phyloP scores from a whole-genome alignment of 2,329 filamentous ascomycete genomes.

The Penicillium sp. region DNA sequence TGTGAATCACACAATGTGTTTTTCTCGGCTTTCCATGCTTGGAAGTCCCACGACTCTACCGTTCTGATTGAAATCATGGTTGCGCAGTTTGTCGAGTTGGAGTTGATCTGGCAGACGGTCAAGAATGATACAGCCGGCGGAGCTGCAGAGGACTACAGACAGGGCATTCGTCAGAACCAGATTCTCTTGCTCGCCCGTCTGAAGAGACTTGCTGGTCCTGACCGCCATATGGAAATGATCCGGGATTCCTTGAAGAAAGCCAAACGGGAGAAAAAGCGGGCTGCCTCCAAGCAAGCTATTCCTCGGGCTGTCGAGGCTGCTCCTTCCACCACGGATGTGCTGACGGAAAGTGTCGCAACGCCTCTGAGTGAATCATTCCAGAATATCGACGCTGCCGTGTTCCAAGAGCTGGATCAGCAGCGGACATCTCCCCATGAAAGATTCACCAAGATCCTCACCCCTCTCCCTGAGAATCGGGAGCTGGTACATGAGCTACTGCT shows the following conservation, averaged over 20 bases:
- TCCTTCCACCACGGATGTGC: slow-evolving; percentile 31
- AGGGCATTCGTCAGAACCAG: slow-evolving; percentile 64
- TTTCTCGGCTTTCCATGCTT: slow-evolving; percentile 60
- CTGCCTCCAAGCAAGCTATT: slow-evolving; percentile 54
- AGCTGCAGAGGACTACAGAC: slow-evolving; percentile 60
- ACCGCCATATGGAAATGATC: slow-evolving; percentile 58
- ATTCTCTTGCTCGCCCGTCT: slow-evolving; percentile 60
- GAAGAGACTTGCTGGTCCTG: slow-evolving; percentile 59
- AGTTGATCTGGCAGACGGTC: slow-evolving; percentile 64
- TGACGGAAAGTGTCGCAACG: slow-evolving; percentile 39
- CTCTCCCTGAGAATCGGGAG: slow-evolving; percentile 58
- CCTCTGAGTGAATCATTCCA: slow-evolving; percentile 43
- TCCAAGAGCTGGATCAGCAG: slow-evolving; percentile 36
- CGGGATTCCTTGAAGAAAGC: slow-evolving; percentile 59
- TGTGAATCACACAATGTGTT: slow-evolving; percentile 58
- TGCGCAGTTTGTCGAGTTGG: slow-evolving; percentile 62
- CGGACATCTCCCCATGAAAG: slow-evolving; percentile 38
- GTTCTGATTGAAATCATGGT: slow-evolving; percentile 64
- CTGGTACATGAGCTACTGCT: slow-evolving; percentile 63
- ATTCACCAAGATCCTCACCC: slow-evolving; percentile 54
- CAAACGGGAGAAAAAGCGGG: slow-evolving; percentile 51
- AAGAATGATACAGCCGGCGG: slow-evolving; percentile 60
- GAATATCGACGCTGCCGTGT: slow-evolving; percentile 33
- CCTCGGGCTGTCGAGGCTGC: slow-evolving; percentile 51
- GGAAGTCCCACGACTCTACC: slow-evolving; percentile 62